Evolutionary conservation across 1,139 yeast species (phyloP), one percentile per base, ranked within the genome.

Genomic region (Protomyces gravidus): DNA sequence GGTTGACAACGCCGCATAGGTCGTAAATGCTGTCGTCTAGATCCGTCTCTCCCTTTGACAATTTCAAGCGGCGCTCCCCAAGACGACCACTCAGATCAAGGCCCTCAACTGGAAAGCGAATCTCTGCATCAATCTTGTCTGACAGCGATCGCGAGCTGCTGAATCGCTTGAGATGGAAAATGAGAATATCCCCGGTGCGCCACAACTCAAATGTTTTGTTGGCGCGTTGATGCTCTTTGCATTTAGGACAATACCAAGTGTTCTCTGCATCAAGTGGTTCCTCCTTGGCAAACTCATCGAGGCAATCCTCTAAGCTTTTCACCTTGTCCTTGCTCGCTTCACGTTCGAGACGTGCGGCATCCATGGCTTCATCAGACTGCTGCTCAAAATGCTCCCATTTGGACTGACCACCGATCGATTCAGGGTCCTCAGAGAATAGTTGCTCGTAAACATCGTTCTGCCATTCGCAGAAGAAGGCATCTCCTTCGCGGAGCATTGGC

Each of bases 201-300:
- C 97, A 92, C 30, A 92, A 75, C 71, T 89, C 95, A 62, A 92
- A 86, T 45, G 89, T 85, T 68, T 92, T 92, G 3, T 95, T 85
- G 0, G 97, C 97, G 65, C 88, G 89, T 61, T 89, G 81, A 67
- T 89, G 95, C 56, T 87, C 94, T 67, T 86, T 83, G 74, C 98
- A 92, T 26, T 77, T 74, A 1, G 97, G 95, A 71, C 98, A 92
- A 68, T 85, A 89, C 98, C 98, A 92, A 56, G 89, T 77, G 71
- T 92, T 97, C 62, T 88, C 86, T 58, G 88, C 87, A 11, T 97
- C 89, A 49, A 92, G 76, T 2, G 89, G 82, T 70, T 92, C 98
- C 0, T 95, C 85, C 57, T 82, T 81, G 25, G 95, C 83, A 69
- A 92, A 92, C 63, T 83, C 71, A 42, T 79, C 80, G 52, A 92